These are phyloP conservation scores for Spergularia marina DNA, from an alignment of 148 eudicot species.

Conservation along the genomic window DNA sequence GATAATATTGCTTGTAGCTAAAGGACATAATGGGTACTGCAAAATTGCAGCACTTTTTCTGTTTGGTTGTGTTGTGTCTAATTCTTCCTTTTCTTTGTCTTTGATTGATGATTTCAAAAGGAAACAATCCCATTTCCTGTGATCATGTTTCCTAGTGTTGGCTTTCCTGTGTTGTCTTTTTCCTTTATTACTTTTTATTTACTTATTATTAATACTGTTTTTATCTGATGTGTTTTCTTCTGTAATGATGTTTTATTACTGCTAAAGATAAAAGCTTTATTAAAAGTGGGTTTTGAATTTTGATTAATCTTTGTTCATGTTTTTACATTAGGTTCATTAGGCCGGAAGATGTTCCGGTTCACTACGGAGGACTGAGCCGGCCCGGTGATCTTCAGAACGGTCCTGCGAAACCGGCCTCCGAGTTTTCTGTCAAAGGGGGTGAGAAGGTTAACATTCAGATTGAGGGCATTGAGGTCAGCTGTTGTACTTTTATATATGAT, in stretches of 20 bases:
- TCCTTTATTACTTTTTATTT: not conserved
- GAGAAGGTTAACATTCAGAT: conserved; percentile 93
- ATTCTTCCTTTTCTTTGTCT: not conserved
- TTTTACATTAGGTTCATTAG: conserved; percentile 55
- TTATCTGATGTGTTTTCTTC: not conserved
- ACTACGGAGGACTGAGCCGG: conserved; percentile 87
- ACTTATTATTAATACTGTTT: not conserved
- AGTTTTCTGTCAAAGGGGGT: conserved; percentile 87
- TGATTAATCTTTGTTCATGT: not conserved
- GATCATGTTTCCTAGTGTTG: conserved; percentile 26
- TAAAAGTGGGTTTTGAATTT: not conserved
- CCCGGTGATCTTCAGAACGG: conserved; percentile 64
- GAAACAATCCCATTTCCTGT: conserved; percentile 24
- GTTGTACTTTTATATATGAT: not conserved
- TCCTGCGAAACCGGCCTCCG: conserved; percentile 92
- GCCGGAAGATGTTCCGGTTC: conserved; percentile 92
- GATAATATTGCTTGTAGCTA: conserved; percentile 4
- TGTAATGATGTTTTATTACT: conserved; percentile 11
- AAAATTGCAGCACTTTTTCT: conserved; percentile 5
- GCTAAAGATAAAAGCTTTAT: not conserved
- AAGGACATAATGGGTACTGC: conserved; percentile 8
- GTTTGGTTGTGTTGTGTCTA: conserved; percentile 4
- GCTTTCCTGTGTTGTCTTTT: conserved; percentile 30
- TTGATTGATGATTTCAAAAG: conserved; percentile 10
- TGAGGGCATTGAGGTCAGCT: conserved; percentile 89